Evolutionary conservation across 1,284 basidiomycete genomes (phyloP).

Genomic region (Peniophora sp.): DNA sequence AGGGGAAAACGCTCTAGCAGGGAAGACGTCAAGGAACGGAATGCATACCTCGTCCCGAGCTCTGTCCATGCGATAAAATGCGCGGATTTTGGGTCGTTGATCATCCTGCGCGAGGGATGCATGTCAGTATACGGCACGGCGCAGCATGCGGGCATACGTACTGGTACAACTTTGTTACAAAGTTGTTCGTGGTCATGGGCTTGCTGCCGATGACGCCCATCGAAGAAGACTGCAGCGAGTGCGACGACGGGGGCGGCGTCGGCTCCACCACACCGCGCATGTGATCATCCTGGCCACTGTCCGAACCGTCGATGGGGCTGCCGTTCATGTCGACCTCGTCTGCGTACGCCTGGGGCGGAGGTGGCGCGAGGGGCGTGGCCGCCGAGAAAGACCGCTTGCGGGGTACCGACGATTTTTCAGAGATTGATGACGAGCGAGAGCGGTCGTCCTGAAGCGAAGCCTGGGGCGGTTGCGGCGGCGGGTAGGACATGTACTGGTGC

Average conservation of each 20-base stretch:
- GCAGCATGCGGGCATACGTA: conserved; percentile 16
- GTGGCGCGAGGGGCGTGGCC: conserved; percentile 29
- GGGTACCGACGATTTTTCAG: conserved; percentile 39
- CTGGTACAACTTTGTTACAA: conserved; percentile 79
- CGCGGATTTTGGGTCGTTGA: conserved; percentile 69
- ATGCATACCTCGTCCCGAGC: conserved; percentile 51
- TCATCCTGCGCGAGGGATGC: conserved; percentile 47
- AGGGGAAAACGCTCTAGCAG: background rate
- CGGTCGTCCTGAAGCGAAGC: conserved; percentile 18
- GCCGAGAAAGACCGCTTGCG: conserved; percentile 56
- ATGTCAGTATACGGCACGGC: too few relatives aligned
- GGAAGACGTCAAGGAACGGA: conserved; percentile 3
- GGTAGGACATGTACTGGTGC: conserved; percentile 34
- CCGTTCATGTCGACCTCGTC: conserved; percentile 45
- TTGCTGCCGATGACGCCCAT: conserved; percentile 50
- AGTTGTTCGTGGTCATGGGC: conserved; percentile 69
- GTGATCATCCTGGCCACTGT: conserved; percentile 34
- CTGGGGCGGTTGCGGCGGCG: conserved; percentile 23
- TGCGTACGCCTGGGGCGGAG: conserved; percentile 20
- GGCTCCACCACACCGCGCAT: conserved; percentile 21
- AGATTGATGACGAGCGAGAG: conserved; percentile 31
- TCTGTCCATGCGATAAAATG: conserved; percentile 77
- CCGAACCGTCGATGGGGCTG: conserved; percentile 50
- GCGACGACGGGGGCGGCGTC: conserved; percentile 11
- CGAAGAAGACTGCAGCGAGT: conserved; percentile 17